These are phyloP conservation scores for Pythium brachiatum DNA, from an alignment of 352 stramenopile genomes.

Conservation along the genomic window DNA sequence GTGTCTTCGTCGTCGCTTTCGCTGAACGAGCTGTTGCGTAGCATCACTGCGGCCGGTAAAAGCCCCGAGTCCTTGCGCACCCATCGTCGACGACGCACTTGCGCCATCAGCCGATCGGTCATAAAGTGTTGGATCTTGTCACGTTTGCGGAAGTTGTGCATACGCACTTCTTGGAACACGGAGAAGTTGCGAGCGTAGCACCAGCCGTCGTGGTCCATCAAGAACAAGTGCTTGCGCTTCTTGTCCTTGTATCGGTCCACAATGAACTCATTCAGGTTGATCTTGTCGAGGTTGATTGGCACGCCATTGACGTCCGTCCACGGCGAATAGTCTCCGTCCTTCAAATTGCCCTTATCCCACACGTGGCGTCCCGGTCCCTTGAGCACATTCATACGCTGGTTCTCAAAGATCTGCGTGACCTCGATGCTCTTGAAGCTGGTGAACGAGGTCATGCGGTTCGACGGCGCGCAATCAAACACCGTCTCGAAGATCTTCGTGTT, in stretches of 20 bases:
- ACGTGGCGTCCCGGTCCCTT: slow-evolving; percentile 58
- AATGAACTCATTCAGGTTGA: slow-evolving; percentile 77
- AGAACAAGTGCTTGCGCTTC: slow-evolving; percentile 77
- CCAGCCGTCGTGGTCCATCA: slow-evolving; percentile 86
- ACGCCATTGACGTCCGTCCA: slow-evolving; percentile 88
- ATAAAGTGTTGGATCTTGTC: slow-evolving; percentile 87
- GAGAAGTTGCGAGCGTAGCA: slow-evolving; percentile 86
- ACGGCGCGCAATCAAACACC: slow-evolving; percentile 84
- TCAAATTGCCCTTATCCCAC: slow-evolving; percentile 76
- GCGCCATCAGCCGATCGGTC: slow-evolving; percentile 77
- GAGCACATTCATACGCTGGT: slow-evolving; percentile 83
- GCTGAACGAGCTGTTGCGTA: slow-evolving; percentile 49
- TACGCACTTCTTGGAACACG: slow-evolving; percentile 83
- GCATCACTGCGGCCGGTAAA: slow-evolving; percentile 29
- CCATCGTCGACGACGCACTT: slow-evolving; percentile 78
- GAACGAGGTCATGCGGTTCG: slow-evolving; percentile 78
- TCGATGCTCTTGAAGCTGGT: slow-evolving; percentile 73
- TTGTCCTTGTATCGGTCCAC: slow-evolving; percentile 76
- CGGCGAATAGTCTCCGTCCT: slow-evolving; percentile 77
- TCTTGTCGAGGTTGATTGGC: slow-evolving; percentile 68
- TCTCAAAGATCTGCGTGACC: slow-evolving; percentile 85
- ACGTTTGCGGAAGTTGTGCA: slow-evolving; percentile 71
- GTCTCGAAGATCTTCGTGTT: slow-evolving; percentile 82
- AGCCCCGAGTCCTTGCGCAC: slow-evolving; percentile 64
- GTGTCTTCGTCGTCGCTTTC: slow-evolving; percentile 74